phyloP scores from a whole-genome alignment of 129 eudicot species.

The Logfia minima region DNA sequence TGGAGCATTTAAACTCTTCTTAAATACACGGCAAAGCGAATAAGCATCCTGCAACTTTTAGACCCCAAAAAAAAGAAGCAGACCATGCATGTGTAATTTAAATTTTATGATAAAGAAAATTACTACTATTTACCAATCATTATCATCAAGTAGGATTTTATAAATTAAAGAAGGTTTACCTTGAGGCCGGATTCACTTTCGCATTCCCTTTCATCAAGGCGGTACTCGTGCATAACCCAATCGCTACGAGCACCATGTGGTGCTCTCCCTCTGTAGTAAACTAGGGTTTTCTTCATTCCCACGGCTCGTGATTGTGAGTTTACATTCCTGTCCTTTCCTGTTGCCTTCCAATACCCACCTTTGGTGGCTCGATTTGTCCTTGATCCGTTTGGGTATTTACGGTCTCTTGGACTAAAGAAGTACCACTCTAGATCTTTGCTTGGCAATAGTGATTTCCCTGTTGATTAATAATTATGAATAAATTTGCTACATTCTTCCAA shows the following conservation, averaged over 20 bases:
- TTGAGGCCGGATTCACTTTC: conserved; percentile 72
- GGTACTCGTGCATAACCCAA: conserved; percentile 98
- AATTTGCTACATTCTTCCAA: not conserved
- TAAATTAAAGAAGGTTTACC: conserved; percentile 40
- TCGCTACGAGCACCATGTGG: conserved; percentile 94
- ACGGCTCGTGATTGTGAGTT: conserved; percentile 73
- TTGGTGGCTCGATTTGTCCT: conserved; percentile 93
- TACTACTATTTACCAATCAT: not conserved
- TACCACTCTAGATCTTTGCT: conserved; percentile 99
- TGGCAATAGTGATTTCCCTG: conserved; percentile 87
- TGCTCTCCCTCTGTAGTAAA: conserved; percentile 93
- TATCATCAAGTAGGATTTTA: not conserved
- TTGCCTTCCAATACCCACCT: conserved; percentile 98
- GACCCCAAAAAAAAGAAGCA: conserved; percentile 10
- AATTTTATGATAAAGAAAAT: not conserved
- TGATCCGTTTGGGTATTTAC: conserved; percentile 93
- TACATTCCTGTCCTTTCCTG: conserved; percentile 90
- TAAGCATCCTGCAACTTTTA: conserved; percentile 77
- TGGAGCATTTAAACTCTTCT: conserved; percentile 75
- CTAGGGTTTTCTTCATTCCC: conserved; percentile 98
- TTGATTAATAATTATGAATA: not conserved
- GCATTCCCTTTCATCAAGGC: conserved; percentile 87
- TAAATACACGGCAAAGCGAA: conserved; percentile 89
- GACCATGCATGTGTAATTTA: not conserved
- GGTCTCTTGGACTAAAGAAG: conserved; percentile 93